Conservation (phyloP, 164 flowering plant genomes). For the Chloranthus sessilifolius region DNA sequence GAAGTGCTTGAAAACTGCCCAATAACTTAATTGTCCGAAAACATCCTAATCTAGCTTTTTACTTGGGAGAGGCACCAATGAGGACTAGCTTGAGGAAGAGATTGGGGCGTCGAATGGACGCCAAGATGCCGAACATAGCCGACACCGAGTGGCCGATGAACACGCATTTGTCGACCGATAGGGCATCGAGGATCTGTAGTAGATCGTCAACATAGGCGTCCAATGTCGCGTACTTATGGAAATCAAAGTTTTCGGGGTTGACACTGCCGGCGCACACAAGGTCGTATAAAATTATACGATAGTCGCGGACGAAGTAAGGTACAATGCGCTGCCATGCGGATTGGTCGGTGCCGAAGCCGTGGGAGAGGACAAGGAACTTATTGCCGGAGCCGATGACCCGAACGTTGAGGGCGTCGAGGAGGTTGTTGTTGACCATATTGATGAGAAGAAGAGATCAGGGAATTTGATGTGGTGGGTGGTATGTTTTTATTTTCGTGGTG, state of each 20-base stretch:
- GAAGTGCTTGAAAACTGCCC: too few species aligned
- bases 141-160: slow-evolving; percentile 89
- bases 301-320: slow-evolving; percentile 46
- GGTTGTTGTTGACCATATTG: too few species aligned
- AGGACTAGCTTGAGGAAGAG: slow-evolving; percentile 81
- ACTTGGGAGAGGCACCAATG: slow-evolving; percentile 88
- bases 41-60: background rate
- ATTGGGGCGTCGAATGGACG: slow-evolving; percentile 73
- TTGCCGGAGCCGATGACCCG: slow-evolving; percentile 60
- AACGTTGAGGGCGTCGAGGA: slow-evolving; percentile 71
- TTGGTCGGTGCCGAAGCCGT: slow-evolving; percentile 90
- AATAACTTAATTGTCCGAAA: too few species aligned
- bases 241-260: slow-evolving; percentile 79
- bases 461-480: too few species aligned
- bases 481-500: too few species aligned
- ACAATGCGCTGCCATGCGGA: slow-evolving; percentile 80
- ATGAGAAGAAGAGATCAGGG: too few species aligned
- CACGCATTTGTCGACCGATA: slow-evolving; percentile 46
- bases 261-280: slow-evolving; percentile 93
- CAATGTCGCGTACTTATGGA: slow-evolving; percentile 60
- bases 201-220: slow-evolving; percentile 80
- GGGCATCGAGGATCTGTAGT: slow-evolving; percentile 64
- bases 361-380: slow-evolving; percentile 55
- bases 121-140: slow-evolving; percentile 78
- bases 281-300: slow-evolving; percentile 64